phyloP scores from a whole-genome alignment of 768 basidiomycete genomes.

The Podaxis sp. region DNA sequence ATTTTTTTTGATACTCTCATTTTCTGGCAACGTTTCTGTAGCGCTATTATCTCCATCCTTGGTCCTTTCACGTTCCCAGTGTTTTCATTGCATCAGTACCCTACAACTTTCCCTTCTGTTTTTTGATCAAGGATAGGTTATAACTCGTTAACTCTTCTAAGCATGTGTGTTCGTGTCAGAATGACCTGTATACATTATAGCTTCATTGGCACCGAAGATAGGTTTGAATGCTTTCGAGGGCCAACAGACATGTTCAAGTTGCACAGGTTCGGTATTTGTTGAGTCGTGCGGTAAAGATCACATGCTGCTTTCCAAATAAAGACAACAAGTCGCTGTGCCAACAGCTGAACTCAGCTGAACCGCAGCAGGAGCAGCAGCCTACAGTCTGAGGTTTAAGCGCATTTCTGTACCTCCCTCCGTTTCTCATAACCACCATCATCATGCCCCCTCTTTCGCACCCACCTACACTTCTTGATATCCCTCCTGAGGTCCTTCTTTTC shows the following conservation, averaged over 20 bases:
- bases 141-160: background rate
- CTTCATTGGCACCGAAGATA: background rate
- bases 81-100: constrained; percentile 5
- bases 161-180: constrained; percentile 1
- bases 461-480: constrained; percentile 31
- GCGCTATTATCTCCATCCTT: constrained; percentile 1
- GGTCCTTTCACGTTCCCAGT: background rate
- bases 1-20: background rate
- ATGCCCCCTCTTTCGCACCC: constrained; percentile 10
- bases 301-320: constrained; percentile 1
- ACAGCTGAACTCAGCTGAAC: constrained; percentile 3
- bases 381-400: background rate
- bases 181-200: background rate
- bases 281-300: background rate
- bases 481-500: constrained; percentile 53
- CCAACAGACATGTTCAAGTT: background rate
- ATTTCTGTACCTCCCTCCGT: constrained; percentile 1
- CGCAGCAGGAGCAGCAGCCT: constrained; percentile 4
- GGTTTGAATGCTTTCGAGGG: background rate
- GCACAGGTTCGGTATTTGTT: background rate
- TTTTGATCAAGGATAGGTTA: constrained; percentile 6
- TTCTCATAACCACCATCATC: constrained; percentile 7
- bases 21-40: background rate
- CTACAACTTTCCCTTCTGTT: background rate
- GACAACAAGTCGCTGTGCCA: constrained; percentile 6